Base-by-base conservation (phyloP, 2,329 filamentous ascomycete genomes). In the Pseudocercospora ulei region DNA sequence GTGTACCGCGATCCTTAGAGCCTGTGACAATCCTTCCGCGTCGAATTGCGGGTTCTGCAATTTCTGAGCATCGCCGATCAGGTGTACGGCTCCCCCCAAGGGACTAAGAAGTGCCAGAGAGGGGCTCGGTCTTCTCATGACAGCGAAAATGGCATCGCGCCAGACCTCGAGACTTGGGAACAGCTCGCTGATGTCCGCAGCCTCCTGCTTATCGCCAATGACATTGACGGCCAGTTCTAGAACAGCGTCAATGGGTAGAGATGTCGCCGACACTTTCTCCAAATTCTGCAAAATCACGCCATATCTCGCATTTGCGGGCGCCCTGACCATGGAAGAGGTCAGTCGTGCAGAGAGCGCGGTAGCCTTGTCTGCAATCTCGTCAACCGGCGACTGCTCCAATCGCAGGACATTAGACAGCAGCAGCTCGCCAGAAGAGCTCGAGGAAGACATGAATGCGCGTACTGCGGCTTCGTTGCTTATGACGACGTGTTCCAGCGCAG, bases 1-100 rank as follows among this genome's bases (percentile, higher is more conserved):
- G 57, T 86, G 94, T 33, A 80, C 68, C 1, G 80, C 76, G 65
- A 92, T 82, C 39, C 88, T 72, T 8, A 83, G 73, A 1, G 84
- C 76, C 38, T 82, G 67, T 1, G 84, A 84, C 19, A 78, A 74
- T 0, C 82, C 82, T 47, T 74, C 72, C 3, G 71, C 65, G 56
- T 94, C 86, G 35, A 44, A 51, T 3, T 43, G 24, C n/a, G 14
- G 61, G n/a, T 28, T 44, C 29, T 43, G 49, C 38, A 4, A 28
- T 23, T 41, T 25, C 17, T 8, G 45, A 34, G 12, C 56, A 41
- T 37, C 55, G 41, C 48, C 61, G 25, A 49, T 80, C 67, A 2
- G 94, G 62, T 80, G 77, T 4, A 82, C 72, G 1, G 75, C 75
- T 3, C 84, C 84, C 0, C 75, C 76, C 4, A 94, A 65, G 14